Conservation (phyloP, 2,329 filamentous ascomycete species). For the Xylariaceae sp. region DNA sequence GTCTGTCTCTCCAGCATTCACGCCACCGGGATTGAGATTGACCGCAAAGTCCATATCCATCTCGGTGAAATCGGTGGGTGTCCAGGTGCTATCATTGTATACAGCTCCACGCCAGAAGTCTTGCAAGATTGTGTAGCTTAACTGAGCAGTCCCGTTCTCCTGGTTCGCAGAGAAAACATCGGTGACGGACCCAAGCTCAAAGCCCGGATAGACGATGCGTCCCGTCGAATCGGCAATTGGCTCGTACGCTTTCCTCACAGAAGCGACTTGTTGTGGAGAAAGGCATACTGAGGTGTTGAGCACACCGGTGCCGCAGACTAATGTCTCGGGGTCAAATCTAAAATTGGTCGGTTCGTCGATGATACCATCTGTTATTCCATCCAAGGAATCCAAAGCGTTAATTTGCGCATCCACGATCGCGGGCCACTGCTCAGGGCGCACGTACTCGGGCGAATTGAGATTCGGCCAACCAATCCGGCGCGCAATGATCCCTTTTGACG, state of each 20-base stretch:
- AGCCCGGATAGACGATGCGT: constrained; percentile 17
- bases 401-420: constrained; percentile 37
- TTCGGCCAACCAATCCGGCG: constrained; percentile 36
- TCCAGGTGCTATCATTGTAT: constrained; percentile 17
- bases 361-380: constrained; percentile 39
- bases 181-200: constrained; percentile 15
- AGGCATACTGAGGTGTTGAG: constrained; percentile 15
- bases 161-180: constrained; percentile 18
- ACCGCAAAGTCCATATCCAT: constrained; percentile 16
- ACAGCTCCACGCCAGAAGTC: constrained; percentile 20
- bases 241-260: constrained; percentile 17
- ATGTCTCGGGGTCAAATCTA: constrained; percentile 27
- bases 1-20: constrained; percentile 14
- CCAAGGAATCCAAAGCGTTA: constrained; percentile 38
- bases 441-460: constrained; percentile 37
- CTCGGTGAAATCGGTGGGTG: constrained; percentile 11
- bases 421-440: constrained; percentile 35
- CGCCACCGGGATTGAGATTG: constrained; percentile 12
- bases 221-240: constrained; percentile 10
- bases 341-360: constrained; percentile 37
- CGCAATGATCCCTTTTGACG: constrained; percentile 41
- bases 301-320: constrained; percentile 12
- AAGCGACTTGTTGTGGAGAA: constrained; percentile 12
- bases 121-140: constrained; percentile 18
- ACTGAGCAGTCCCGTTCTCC: constrained; percentile 12